A percentile compares a stretch with the other conserved stretches of the same genome.
phyloP scores from a whole-genome alignment of 805 yeast genomes.

The Candida caryicola region DNA sequence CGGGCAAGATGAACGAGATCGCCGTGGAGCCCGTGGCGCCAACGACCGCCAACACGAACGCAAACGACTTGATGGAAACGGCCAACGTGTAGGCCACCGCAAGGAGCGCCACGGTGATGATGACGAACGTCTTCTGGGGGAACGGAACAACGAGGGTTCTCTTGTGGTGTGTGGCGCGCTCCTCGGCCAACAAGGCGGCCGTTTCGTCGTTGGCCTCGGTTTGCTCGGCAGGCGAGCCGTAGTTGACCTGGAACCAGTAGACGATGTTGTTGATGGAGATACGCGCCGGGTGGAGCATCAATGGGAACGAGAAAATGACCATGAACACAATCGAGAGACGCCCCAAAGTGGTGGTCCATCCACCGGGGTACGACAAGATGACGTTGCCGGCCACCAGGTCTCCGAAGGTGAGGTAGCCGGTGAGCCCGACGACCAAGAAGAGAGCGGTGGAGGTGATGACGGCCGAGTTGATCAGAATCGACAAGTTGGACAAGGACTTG shows the following conservation, averaged over 20 bases:
- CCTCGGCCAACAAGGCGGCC: slow-evolving; percentile 12
- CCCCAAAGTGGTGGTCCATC: slow-evolving; percentile 70
- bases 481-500: slow-evolving; percentile 46
- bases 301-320: slow-evolving; percentile 81
- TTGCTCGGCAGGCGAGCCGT: not conserved
- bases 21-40: slow-evolving; percentile 94
- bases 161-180: slow-evolving; percentile 1
- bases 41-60: slow-evolving; percentile 78
- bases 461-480: slow-evolving; percentile 48
- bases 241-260: slow-evolving; percentile 39
- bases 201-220: slow-evolving; percentile 7
- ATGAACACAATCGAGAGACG: slow-evolving; percentile 75
- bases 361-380: slow-evolving; percentile 70
- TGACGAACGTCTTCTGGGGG: slow-evolving; percentile 21
- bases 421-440: slow-evolving; percentile 69
- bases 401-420: slow-evolving; percentile 89
- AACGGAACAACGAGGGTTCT: slow-evolving; percentile 26
- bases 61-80: slow-evolving; percentile 65
- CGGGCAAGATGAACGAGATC: slow-evolving; percentile 87
- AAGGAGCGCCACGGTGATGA: slow-evolving; percentile 36
- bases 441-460: slow-evolving; percentile 58
- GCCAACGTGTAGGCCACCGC: slow-evolving; percentile 62
- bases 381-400: slow-evolving; percentile 75
- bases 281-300: slow-evolving; percentile 89
- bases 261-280: slow-evolving; percentile 74